Conservation (phyloP, 148 eudicot genomes). For the Rhododendron griersonianum region DNA sequence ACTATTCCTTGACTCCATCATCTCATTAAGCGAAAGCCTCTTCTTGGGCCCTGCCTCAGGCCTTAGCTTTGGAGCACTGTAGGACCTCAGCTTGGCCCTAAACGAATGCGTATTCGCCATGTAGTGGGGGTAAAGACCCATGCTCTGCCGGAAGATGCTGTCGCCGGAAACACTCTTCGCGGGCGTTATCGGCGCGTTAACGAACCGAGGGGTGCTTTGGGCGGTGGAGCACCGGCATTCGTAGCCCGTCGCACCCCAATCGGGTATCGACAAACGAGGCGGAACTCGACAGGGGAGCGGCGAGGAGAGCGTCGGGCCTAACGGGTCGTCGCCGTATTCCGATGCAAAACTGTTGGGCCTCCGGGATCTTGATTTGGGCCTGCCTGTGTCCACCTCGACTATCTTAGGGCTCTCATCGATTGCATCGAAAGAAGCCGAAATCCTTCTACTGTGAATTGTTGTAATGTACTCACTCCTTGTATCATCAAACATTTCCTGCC, state of each 20-base stretch:
- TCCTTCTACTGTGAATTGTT: conserved; percentile 55
- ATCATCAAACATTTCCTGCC: conserved; percentile 55
- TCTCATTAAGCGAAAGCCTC: conserved; percentile 48
- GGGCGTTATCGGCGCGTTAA: conserved; percentile 45
- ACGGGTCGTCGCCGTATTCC: conserved; percentile 38
- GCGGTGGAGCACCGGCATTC: conserved; percentile 59
- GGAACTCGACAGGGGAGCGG: conserved; percentile 20
- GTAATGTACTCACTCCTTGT: conserved; percentile 40
- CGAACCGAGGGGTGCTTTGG: conserved; percentile 72
- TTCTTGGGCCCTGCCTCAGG: conserved; percentile 67
- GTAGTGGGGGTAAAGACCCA: conserved; percentile 48
- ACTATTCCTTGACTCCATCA: conserved; percentile 77
- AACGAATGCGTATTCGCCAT: conserved; percentile 84
- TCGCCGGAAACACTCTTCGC: conserved; percentile 81
- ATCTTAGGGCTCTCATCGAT: conserved; percentile 60
- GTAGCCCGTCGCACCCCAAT: conserved; percentile 41
- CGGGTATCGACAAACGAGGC: conserved; percentile 38
- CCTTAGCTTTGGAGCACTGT: conserved; percentile 84
- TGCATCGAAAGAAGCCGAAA: conserved; percentile 66
- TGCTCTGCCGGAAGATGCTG: conserved; percentile 36
- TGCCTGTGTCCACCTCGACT: conserved; percentile 62
- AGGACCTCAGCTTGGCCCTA: conserved; percentile 73
- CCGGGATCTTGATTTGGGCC: conserved; percentile 48
- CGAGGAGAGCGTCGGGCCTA: conserved; percentile 27
- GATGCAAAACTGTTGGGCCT: conserved; percentile 28